Evolutionary conservation across 768 basidiomycete species (phyloP), one percentile per base, ranked within the genome.

Genomic region (Sistotremastrum suecicum): DNA sequence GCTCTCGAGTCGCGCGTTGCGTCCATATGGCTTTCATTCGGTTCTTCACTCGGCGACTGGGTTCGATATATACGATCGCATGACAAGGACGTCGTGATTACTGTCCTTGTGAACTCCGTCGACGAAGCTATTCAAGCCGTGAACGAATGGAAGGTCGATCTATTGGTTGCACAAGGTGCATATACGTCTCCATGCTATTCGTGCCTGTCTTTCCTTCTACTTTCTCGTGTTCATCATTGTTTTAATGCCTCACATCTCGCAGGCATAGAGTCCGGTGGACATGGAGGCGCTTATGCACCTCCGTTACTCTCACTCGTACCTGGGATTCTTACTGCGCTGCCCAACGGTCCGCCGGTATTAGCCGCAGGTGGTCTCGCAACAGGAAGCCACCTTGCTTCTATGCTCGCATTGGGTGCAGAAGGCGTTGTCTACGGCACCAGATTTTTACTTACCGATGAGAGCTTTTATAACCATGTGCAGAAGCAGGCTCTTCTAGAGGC

Each of bases 231-330:
- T 20, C 2, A 20, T 20, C 20, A 20, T 20, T 20, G 20, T 12
- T 29, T 34, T 40, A 11, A 20, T 31, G 34, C 5, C 8, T n/a
- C 6, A 11, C 42, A 4, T 31, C 47, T 11, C 45, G 34, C 55
- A 88, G 86, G 86, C 3, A 74, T 68, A 46, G 87, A 90, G 61
- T 74, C 83, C 36, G 87, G 87, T 5, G 87, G 87, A 30, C 87
- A 89, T 60, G 84, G 83, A 5, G 61, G 68, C 41, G 51, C 61
- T 20, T 56, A 67, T 37, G 74, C 80, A 5, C 71, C 73, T 35
- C 75, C 85, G 1, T 66, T 83, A 44, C 60, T 77, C 45, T 73
- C 71, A 9, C 64, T 88, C 39, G 55, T 87, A 45, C 68, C 80
- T 5, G 63, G 67, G 45, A 65, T 84, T 52, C 60, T 76, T 38